Evolutionary conservation across 2,329 filamentous ascomycete genomes (phyloP), one percentile per base, ranked within the genome.

Genomic region (Neofusicoccum ribis): DNA sequence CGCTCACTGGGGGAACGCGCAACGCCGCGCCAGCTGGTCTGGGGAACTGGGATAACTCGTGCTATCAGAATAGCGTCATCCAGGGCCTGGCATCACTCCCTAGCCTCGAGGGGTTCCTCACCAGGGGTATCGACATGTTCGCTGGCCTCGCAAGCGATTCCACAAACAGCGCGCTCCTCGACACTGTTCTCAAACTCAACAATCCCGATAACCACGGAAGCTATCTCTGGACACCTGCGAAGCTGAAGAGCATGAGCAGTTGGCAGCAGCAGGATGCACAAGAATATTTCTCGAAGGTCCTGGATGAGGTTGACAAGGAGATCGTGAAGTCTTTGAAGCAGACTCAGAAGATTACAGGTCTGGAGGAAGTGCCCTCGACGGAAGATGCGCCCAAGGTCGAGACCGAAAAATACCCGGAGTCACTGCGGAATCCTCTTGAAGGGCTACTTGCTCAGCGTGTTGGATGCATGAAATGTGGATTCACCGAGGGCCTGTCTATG

Each of bases 261-360:
- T 96, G 91, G 87, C 91, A 96, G 70, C 95, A 98, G 75, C 95
- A 99, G 78, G 95, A 99, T 78, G 95, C 95, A 5, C 95, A 98
- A 74, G 95, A 99, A 77, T 99, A 98, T 76, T 97, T 91, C 72
- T 94, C 92, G 15, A 96, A 94, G 72, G 84, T 99, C 14, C 78
- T 97, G 54, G 92, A 94, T 69, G 89, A 93, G 70, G 82, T 97
- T 34, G 92, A 97, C 72, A 90, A 89, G 72, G 92, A 96, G 73
- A 82, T 92, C 46, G 83, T 51, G 79, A 79, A 66, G 73, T 76
- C 63, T 72, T 75, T 66, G 68, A 82, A 74, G 76, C 81, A 70
- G 74, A 78, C 74, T 74, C 81, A 68, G 31, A 36, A 60, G 17
- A 20, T 41, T 14, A 44, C 47, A 1, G 65, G 61, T 5, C 27